Percentiles rank a stretch among this genome's conserved stretches.
phyloP scores from a whole-genome alignment of 2,329 filamentous ascomycete species.

The Apiospora marii region DNA sequence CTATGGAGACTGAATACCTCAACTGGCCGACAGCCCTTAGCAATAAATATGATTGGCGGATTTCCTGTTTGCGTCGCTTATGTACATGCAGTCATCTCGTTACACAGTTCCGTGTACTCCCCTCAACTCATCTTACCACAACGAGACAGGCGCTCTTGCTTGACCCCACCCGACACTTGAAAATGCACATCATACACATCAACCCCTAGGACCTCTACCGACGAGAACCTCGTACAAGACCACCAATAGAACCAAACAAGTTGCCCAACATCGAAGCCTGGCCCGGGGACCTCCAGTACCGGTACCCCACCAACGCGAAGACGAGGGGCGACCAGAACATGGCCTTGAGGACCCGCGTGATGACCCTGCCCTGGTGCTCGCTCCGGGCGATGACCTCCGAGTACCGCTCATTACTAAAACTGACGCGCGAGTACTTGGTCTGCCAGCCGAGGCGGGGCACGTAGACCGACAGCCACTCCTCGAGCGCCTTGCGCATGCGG shows the following conservation, averaged over 20 bases:
- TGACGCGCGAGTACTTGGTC: constrained; percentile 91
- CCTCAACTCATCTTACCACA: background rate
- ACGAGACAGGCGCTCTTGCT: background rate
- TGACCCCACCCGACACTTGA: background rate
- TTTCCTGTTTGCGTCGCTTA: background rate
- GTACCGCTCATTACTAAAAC: constrained; percentile 93
- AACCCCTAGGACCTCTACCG: background rate
- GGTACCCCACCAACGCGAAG: background rate
- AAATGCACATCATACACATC: background rate
- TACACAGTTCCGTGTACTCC: background rate
- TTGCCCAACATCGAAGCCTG: background rate
- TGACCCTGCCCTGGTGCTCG: constrained; percentile 70
- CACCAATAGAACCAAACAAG: background rate
- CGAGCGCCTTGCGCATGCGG: constrained; percentile 81
- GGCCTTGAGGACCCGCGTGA: constrained; percentile 55
- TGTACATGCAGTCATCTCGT: background rate
- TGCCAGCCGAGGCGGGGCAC: constrained; percentile 83
- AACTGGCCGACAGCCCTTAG: background rate
- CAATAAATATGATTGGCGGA: background rate
- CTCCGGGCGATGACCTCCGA: constrained; percentile 79
- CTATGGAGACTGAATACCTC: background rate
- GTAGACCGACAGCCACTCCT: constrained; percentile 82
- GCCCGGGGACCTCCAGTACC: constrained; percentile 10
- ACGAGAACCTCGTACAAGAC: background rate
- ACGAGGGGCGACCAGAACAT: constrained; percentile 20